These are phyloP conservation scores for Umbelopsis ramanniana DNA, from an alignment of 192 early-diverging fungal genomes.

Conservation along the genomic window DNA sequence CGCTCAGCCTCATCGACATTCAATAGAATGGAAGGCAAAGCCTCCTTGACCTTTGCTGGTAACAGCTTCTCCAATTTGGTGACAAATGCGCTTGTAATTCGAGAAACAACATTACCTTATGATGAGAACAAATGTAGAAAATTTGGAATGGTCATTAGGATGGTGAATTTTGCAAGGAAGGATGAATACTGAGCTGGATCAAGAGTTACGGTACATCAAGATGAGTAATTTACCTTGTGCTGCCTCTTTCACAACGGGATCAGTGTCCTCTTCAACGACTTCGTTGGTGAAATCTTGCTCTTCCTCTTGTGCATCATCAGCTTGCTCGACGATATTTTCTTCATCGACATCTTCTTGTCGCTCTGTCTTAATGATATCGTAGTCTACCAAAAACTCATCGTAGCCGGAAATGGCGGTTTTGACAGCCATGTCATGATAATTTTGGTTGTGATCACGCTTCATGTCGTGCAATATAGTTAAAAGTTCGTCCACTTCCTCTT, in stretches of 20 bases:
- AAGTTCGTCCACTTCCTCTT: slow-evolving; percentile 43
- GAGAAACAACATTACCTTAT: slow-evolving; percentile 15
- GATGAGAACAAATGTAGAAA: neutral
- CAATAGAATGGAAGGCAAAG: slow-evolving; percentile 3
- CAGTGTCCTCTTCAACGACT: slow-evolving; percentile 24
- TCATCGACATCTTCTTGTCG: slow-evolving; percentile 32
- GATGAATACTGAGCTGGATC: neutral
- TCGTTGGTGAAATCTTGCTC: slow-evolving; percentile 19
- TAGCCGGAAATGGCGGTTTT: slow-evolving; percentile 61
- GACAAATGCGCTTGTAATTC: slow-evolving; percentile 10
- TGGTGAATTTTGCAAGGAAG: slow-evolving; percentile 11
- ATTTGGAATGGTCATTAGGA: slow-evolving; percentile 10
- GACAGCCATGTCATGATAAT: slow-evolving; percentile 76
- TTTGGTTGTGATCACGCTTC: slow-evolving; percentile 69
- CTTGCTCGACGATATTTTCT: slow-evolving; percentile 26
- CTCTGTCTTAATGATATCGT: slow-evolving; percentile 34
- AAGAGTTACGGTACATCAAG: neutral
- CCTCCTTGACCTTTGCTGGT: slow-evolving; percentile 16
- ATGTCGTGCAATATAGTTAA: slow-evolving; percentile 48
- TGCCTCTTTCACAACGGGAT: slow-evolving; percentile 36
- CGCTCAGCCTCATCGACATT: slow-evolving; percentile 16
- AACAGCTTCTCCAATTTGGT: slow-evolving; percentile 16
- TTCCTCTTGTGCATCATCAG: slow-evolving; percentile 23
- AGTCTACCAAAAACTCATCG: slow-evolving; percentile 57
- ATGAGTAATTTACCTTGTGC: slow-evolving; percentile 21